phyloP scores from a whole-genome alignment of 169 alveolate genomes.

The Perkinsus marinus region DNA sequence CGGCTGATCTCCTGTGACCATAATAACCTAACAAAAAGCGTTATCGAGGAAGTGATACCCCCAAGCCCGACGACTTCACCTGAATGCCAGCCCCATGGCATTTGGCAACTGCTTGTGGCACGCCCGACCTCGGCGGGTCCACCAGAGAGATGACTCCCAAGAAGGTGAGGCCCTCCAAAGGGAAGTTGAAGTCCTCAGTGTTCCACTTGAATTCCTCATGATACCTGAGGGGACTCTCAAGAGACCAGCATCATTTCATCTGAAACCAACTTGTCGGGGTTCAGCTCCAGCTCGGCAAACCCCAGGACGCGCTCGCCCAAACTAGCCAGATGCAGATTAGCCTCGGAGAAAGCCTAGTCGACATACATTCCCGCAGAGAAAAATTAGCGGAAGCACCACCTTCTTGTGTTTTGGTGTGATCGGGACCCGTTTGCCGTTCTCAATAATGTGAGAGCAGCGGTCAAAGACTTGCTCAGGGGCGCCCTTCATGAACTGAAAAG shows the following conservation, averaged over 20 bases:
- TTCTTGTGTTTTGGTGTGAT: conserved; percentile 7
- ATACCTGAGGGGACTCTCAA: not conserved
- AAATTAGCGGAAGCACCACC: not conserved
- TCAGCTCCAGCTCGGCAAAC: conserved; percentile 24
- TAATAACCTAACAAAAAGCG: conserved; percentile 56
- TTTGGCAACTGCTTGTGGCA: conserved; percentile 77
- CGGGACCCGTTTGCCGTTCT: conserved; percentile 2
- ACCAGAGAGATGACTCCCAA: conserved; percentile 57
- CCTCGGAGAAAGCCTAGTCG: conserved; percentile 3
- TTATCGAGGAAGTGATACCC: not conserved
- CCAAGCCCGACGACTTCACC: conserved; percentile 28
- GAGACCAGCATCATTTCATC: not conserved
- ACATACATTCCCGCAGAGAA: not conserved
- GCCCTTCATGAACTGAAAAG: conserved; percentile 39
- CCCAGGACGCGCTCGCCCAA: conserved; percentile 40
- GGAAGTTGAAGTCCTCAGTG: conserved; percentile 39
- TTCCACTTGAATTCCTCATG: not conserved
- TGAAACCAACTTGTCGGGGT: not conserved
- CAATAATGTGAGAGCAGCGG: conserved; percentile 8
- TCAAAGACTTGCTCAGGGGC: conserved; percentile 54
- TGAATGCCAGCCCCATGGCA: conserved; percentile 85
- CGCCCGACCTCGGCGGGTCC: conserved; percentile 90
- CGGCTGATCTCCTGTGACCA: conserved; percentile 92
- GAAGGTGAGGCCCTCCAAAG: conserved; percentile 40
- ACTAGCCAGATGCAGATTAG: conserved; percentile 21